Evolutionary conservation across 495 filamentous ascomycete genomes (phyloP), one percentile per base, ranked within the genome.

Genomic region (Podospora comata): DNA sequence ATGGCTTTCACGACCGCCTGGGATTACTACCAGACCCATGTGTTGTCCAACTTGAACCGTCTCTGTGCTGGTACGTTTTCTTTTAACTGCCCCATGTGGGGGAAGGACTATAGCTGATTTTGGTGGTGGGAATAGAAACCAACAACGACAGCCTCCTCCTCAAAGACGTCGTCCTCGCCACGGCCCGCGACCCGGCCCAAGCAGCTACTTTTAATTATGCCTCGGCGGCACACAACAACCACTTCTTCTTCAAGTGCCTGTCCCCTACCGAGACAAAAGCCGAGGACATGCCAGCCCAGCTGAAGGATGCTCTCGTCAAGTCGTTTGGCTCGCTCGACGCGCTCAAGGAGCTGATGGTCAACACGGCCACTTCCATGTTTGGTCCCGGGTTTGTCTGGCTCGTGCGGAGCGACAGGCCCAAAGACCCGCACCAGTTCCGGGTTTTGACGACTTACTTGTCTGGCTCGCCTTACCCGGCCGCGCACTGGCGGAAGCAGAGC

Each of bases 361-460:
- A 87, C 66, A 96, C 92, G 5, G 95, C 96, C 65, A 81, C 85
- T 69, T 85, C 87, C 78, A 97, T 98, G 93, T 99, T 99, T 82
- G 96, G 96, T 59, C 93, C 93, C 1, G 95, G 90, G 65, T 98
- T 94, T 82, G 92, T 98, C 71, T 99, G 95, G 95, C 89, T 99
- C 62, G 90, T 96, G 68, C 83, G 87, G 70, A 73, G 68, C 61
- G 77, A 76, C 6, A 72, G 74, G 34, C 68, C 63, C 23, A 72
- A 67, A 32, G 67, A 76, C 13, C 70, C 73, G 48, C 72, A 69
- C 64, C 77, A 85, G 65, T 81, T 94, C 78, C 86, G 88, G 73
- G 90, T 97, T 73, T 85, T 99, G 67, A 84, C 86, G 70, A 99
- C 95, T 56, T 99, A 98, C 83, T 85, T 93, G 67, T 94, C 95